phyloP scores from a whole-genome alignment of 1,284 basidiomycete genomes.

The Vanrija sp. region DNA sequence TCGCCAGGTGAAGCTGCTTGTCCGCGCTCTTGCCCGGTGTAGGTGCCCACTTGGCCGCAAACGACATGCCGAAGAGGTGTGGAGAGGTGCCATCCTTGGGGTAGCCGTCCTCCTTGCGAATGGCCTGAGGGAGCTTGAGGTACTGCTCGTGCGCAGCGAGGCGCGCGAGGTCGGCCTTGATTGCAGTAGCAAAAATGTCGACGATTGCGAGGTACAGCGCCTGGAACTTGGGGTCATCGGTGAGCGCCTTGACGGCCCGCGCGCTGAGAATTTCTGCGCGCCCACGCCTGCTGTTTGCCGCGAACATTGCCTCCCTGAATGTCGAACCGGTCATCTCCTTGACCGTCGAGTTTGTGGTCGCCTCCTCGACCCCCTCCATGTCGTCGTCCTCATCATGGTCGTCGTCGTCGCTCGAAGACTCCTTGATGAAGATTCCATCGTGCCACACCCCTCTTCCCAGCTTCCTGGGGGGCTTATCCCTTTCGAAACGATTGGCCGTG shows the following conservation, averaged over 20 bases:
- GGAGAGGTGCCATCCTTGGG: constrained; percentile 20
- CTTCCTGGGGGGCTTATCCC: background rate
- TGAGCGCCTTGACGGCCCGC: constrained; percentile 52
- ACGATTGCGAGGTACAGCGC: constrained; percentile 63
- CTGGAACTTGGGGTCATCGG: constrained; percentile 53
- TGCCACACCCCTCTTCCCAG: too few relatives aligned
- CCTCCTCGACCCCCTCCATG: background rate
- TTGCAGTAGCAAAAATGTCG: constrained; percentile 57
- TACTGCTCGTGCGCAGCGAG: constrained; percentile 35
- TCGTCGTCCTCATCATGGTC: background rate
- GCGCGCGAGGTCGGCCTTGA: constrained; percentile 54
- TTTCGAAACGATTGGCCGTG: background rate
- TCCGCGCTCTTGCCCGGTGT: constrained; percentile 60
- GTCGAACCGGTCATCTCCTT: background rate
- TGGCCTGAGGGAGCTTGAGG: constrained; percentile 29
- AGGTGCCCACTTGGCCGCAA: constrained; percentile 68
- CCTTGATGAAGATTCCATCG: background rate
- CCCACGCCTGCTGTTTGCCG: constrained; percentile 18
- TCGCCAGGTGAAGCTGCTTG: constrained; percentile 60
- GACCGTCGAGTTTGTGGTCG: too few relatives aligned
- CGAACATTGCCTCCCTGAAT: background rate
- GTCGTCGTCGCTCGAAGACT: background rate
- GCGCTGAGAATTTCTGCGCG: constrained; percentile 34
- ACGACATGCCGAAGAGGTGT: constrained; percentile 54
- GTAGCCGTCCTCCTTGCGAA: constrained; percentile 13